These are phyloP conservation scores for Eremochloa ophiuroides DNA, from an alignment of 176 grass and related monocot genomes.

Conservation along the genomic window DNA sequence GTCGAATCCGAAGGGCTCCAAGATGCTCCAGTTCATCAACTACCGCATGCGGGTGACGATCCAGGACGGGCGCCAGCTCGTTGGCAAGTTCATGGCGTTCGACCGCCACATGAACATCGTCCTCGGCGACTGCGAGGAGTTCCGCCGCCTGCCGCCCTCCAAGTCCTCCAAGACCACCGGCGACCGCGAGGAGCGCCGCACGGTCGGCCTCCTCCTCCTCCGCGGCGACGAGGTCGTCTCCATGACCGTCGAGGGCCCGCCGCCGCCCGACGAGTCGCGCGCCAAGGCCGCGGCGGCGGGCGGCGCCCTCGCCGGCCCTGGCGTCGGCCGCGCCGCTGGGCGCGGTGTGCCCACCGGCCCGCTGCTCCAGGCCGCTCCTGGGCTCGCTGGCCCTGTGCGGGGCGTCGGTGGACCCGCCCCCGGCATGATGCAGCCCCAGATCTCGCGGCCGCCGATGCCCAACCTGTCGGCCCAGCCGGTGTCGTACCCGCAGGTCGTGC, in stretches of 20 bases:
- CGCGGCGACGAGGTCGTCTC: constrained; percentile 95
- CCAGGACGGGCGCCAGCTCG: constrained; percentile 93
- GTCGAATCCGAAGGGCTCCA: constrained; percentile 97
- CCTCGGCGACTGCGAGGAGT: constrained; percentile 98
- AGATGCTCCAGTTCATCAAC: constrained; percentile 99
- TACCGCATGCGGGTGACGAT: constrained; percentile 99
- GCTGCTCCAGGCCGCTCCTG: constrained; percentile 77
- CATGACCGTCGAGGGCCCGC: constrained; percentile 96
- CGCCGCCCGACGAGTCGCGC: constrained; percentile 87
- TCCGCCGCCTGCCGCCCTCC: constrained; percentile 82
- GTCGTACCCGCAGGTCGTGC: constrained; percentile 78
- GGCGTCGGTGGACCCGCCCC: constrained; percentile 80
- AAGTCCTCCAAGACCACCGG: constrained; percentile 72
- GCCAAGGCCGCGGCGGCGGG: constrained; percentile 62
- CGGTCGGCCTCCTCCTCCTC: constrained; percentile 92
- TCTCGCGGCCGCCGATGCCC: constrained; percentile 76
- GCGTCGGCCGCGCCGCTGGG: constrained; percentile 68
- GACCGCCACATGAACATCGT: constrained; percentile 99
- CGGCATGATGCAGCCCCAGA: constrained; percentile 97
- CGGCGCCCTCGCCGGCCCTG: constrained; percentile 51
- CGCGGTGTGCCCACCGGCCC: constrained; percentile 73
- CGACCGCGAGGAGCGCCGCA: constrained; percentile 86
- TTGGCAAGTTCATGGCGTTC: constrained; percentile 99
- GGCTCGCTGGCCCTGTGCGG: constrained; percentile 73
- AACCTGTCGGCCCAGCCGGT: constrained; percentile 72